Base-by-base conservation (phyloP, 768 basidiomycete species). In the Tubosaeta sp. region DNA sequence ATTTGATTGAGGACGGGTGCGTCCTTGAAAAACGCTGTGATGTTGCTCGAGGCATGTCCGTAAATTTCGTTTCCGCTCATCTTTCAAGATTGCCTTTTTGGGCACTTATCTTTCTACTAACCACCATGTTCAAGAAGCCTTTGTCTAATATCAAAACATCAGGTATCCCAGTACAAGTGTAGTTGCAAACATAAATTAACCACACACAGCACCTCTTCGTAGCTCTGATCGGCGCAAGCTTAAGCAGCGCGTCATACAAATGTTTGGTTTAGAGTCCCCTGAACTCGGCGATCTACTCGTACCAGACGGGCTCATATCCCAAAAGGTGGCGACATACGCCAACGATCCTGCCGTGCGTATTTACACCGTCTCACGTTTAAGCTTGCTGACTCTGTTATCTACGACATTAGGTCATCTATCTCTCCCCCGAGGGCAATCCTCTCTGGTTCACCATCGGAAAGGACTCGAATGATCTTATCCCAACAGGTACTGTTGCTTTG, bases 11-110 rank as follows among this genome's bases (percentile, higher is more conserved):
- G 0, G 81, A 75, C 46, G 86, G 76, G 64, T 90, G 90, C 2
- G 79, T 80, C 47, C 82, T 74, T 19, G 81, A 78, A 63, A 93
- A 86, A 53, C 84, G 80, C 63, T 86, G 80, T 10, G 82, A 80
- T 0, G 87, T 90, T 51, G 88, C 90, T 61, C 86, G 80, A 62
- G 90, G 89, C 90, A 93, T 90, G 31, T n/a, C n/a, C n/a, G n/a
- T n/a, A n/a, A n/a, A n/a, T n/a, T n/a, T n/a, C 27, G 27, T 6
- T 59, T 7, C 31, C 19, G 18, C 16, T 10, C 16, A 34, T 24
- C 13, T 1, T 30, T 38, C 21, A 21, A 43, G 21, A 11, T 54
- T 64, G 49, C 62, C 62, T 54, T 56, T 61, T 61, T 30, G 7
- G 54, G 59, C 3, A 11, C 1, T 4, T 4, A 12, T 14, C 34